Evolutionary conservation across 176 grass and related monocot genomes (phyloP), one percentile per base, ranked within the genome.

Genomic region (Luzula sylvatica): DNA sequence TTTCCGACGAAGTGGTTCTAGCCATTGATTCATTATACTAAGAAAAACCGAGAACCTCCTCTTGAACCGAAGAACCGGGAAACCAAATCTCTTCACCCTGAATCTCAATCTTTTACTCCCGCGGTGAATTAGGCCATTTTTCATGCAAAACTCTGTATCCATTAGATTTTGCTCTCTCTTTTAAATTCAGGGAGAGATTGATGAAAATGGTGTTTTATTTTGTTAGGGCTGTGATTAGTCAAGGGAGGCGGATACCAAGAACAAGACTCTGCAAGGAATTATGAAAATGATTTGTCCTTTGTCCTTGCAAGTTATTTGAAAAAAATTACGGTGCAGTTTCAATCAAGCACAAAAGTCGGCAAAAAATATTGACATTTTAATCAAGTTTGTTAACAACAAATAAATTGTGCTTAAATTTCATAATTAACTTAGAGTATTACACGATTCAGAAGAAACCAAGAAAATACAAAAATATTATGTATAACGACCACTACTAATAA

Each of bases 271-370:
- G 30, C 29, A 54, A 54, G 51, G n/a, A 17, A 23, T 22, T 30
- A 18, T 47, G 59, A 64, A 64, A 64, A 21, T 69, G 25, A 67
- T 40, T 1, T 65, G 24, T 51, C 28, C 15, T 3, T 66, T n/a
- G 15, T 23, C 22, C 7, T 35, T 35, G 30, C 30, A 35, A 35
- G 30, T 35, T 35, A 35, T 35, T 35, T 35, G 30, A 35, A 35
- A n/a, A n/a, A 35, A 35, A 7, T 35, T 35, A 35, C 7, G 30
- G 30, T 35, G 30, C 30, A 35, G 1, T 35, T 35, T 9, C 5
- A 35, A 35, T 35, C 30, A 35, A 35, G 30, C 7, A 35, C 30
- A 35, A 35, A n/a, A 35, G 30, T 35, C 30, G 30, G 30, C 30
- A 35, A 9, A 35, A 35, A 9, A 35, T 9, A 35, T 9, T 9